Base-by-base conservation (phyloP, 108 stramenopile species). In the Cyclotella baltica region DNA sequence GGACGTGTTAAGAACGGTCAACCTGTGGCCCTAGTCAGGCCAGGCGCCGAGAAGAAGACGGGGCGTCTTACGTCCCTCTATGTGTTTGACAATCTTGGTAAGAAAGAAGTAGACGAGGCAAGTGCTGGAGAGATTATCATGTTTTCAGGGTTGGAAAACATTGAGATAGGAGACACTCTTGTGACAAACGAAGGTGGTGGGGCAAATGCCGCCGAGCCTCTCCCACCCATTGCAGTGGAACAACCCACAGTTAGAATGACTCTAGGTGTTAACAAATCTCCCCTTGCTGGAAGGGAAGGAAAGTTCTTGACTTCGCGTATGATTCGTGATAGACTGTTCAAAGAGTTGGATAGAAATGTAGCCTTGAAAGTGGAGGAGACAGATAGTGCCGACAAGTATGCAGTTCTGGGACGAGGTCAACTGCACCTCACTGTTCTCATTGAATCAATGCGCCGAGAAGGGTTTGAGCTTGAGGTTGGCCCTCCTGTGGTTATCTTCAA, bases 191-290 rank as follows among this genome's bases (percentile, higher is more conserved):
- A 94, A 59, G 80, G 85, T 35, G 82, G 78, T 67, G 94, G 94
- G 40, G 82, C 72, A 5, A 90, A 93, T 72, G 88, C 90, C 23
- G 93, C 92, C 22, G 90, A 86, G 51, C 97, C 98, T 46, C 84
- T 98, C 29, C 86, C 93, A 30, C 98, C 98, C 28, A 97, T 98
- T 78, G 94, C 96, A 20, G 92, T 99, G 11, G 99, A 99, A 89
- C 97, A 96, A 67, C 98, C 99, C 8, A 99, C 98, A 11, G 97
- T 99, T n/a, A 88, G 95, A 63, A 99, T 99, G 98, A 95, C 97
- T 16, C 86, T 99, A 59, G 96, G 97, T 22, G 99, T 99, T 51
- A 99, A 99, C 94, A 99, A 98, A 78, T 96, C 94, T 4, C 99
- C 99, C 48, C 84, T 99, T 56, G 98, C 98, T 18, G 99, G 99